Conservation (phyloP, 192 early-diverging fungal species). For the Entomortierella parvispora region DNA sequence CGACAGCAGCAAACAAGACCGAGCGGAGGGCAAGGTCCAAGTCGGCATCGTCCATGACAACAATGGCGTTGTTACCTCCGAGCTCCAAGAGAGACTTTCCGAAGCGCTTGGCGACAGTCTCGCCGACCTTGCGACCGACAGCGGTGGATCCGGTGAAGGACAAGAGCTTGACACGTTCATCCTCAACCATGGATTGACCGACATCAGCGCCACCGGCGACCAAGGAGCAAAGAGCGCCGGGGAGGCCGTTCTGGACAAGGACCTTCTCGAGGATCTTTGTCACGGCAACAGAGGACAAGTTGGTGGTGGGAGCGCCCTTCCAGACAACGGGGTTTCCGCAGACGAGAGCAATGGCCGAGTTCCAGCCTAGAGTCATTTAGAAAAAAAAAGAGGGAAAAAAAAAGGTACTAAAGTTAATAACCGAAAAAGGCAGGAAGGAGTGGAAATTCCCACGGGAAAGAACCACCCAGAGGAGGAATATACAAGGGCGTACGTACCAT, state of each 20-base stretch:
- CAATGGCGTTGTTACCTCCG: slow-evolving; percentile 96
- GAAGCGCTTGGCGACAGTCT: slow-evolving; percentile 85
- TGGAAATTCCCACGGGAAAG: background rate
- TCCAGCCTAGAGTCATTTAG: slow-evolving; percentile 85
- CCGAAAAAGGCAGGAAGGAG: background rate
- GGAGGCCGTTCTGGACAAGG: slow-evolving; percentile 81
- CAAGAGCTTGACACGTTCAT: slow-evolving; percentile 78
- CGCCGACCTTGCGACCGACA: slow-evolving; percentile 79
- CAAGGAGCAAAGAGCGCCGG: slow-evolving; percentile 85
- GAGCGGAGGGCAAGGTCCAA: slow-evolving; percentile 87
- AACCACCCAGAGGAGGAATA: background rate
- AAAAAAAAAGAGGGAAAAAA: slow-evolving; percentile 4
- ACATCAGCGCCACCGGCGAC: slow-evolving; percentile 88
- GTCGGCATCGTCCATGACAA: slow-evolving; percentile 93
- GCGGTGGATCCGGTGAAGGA: slow-evolving; percentile 94
- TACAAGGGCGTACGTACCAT: slow-evolving; percentile 18
- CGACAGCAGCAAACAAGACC: slow-evolving; percentile 93
- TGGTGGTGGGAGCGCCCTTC: slow-evolving; percentile 86
- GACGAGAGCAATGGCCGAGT: slow-evolving; percentile 87
- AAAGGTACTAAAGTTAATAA: background rate
- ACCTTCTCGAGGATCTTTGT: slow-evolving; percentile 88
- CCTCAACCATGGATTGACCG: slow-evolving; percentile 77
- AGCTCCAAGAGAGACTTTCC: slow-evolving; percentile 90
- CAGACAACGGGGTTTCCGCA: slow-evolving; percentile 93
- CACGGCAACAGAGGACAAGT: slow-evolving; percentile 86